Percentiles rank a stretch among this genome's conserved stretches.
Evolutionary conservation across 2,329 filamentous ascomycete species (phyloP).

Genomic region (Paracoccidioides lutzii): DNA sequence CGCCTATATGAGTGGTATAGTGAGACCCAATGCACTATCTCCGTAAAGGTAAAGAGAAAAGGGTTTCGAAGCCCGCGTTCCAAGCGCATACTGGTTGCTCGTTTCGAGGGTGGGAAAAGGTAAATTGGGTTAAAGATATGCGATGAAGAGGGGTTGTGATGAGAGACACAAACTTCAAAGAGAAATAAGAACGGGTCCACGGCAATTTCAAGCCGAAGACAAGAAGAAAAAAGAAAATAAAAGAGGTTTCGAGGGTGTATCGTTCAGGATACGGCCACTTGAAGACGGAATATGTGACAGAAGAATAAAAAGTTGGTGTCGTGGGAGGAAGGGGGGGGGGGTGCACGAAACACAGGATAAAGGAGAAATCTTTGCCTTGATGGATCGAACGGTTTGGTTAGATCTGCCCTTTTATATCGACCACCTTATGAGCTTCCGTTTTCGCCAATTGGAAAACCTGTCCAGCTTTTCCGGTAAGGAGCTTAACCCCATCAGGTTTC

Average conservation of each 20-base stretch:
- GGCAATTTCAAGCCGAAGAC: not conserved
- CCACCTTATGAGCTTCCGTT: conserved; percentile 61
- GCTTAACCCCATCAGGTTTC: conserved; percentile 57
- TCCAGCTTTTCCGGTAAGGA: conserved; percentile 62
- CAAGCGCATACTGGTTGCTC: not conserved
- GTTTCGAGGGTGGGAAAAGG: not conserved
- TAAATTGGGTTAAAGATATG: not conserved
- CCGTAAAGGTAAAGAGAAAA: not conserved
- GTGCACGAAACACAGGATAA: not conserved
- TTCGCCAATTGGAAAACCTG: conserved; percentile 61
- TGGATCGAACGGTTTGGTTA: conserved; percentile 14
- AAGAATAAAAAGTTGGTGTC: not conserved
- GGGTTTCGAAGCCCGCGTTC: not conserved
- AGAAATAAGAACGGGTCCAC: not conserved
- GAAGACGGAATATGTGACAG: not conserved
- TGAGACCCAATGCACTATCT: not conserved
- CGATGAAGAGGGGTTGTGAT: not conserved
- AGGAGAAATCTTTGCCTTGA: not conserved
- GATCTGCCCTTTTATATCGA: conserved; percentile 97
- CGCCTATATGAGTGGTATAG: not conserved
- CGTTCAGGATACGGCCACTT: not conserved
- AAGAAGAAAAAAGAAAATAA: not conserved
- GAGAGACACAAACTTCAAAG: not conserved
- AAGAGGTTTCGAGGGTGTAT: not conserved
- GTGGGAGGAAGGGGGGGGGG: not conserved